These are phyloP conservation scores for Penicillium herquei DNA, from an alignment of 495 filamentous ascomycete genomes.

Conservation along the genomic window DNA sequence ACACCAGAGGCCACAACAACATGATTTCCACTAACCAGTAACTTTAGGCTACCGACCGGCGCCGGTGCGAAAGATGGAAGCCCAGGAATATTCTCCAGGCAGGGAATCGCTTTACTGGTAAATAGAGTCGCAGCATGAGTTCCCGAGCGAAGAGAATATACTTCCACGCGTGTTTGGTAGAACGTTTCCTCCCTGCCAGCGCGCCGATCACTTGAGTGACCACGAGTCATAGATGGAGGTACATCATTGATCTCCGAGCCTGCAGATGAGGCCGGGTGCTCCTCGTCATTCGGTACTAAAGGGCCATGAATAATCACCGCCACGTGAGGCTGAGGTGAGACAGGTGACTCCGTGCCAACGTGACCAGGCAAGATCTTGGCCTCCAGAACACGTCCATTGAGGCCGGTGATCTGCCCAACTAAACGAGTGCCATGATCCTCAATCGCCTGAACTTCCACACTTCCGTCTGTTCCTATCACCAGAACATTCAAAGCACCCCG, in stretches of 20 bases:
- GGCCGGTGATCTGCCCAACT: constrained; percentile 65
- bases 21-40: constrained; percentile 65
- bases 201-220: constrained; percentile 25
- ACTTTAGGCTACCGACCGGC: constrained; percentile 66
- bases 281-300: constrained; percentile 40
- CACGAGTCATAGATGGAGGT: constrained; percentile 25
- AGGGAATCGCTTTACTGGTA: constrained; percentile 48
- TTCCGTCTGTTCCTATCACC: constrained; percentile 72
- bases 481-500: constrained; percentile 64
- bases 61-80: constrained; percentile 51
- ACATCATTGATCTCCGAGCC: constrained; percentile 40
- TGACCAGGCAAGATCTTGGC: constrained; percentile 73
- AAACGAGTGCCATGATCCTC: constrained; percentile 64
- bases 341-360: constrained; percentile 39
- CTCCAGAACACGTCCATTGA: constrained; percentile 76
- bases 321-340: constrained; percentile 58
- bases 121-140: constrained; percentile 68
- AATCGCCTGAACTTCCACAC: constrained; percentile 67
- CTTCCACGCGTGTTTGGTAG: constrained; percentile 82
- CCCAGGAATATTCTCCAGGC: constrained; percentile 42
- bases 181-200: constrained; percentile 39
- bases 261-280: constrained; percentile 33
- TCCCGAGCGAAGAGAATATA: constrained; percentile 74
- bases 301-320: constrained; percentile 77
- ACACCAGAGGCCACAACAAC: constrained; percentile 72